Conservation (phyloP, 1,284 basidiomycete genomes). For the Malassezia psittaci region DNA sequence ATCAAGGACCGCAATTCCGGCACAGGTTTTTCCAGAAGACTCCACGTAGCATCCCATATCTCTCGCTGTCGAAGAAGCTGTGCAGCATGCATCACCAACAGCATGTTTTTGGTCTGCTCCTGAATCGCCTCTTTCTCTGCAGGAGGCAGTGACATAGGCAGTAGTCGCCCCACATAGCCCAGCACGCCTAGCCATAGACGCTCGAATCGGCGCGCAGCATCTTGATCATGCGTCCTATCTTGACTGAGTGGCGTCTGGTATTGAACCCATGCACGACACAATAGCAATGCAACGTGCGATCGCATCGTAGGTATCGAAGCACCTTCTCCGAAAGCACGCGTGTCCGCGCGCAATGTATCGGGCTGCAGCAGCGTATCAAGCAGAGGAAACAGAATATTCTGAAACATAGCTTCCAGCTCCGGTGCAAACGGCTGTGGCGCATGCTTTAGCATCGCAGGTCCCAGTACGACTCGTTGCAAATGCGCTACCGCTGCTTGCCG, state of each 20-base stretch:
- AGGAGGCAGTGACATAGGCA: constrained; percentile 1
- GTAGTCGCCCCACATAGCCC: not conserved
- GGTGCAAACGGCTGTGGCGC: constrained; percentile 25
- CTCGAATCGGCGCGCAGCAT: constrained; percentile 47
- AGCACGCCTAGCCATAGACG: constrained; percentile 60
- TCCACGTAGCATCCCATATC: constrained; percentile 14
- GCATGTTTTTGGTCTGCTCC: constrained; percentile 90
- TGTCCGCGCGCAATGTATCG: constrained; percentile 67
- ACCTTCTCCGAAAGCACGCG: constrained; percentile 50
- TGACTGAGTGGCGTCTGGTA: constrained; percentile 66
- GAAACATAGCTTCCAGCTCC: constrained; percentile 58
- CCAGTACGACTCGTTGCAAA: constrained; percentile 76
- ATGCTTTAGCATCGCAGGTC: constrained; percentile 60
- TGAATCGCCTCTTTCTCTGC: constrained; percentile 78
- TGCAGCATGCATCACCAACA: constrained; percentile 88
- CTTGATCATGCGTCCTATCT: constrained; percentile 17
- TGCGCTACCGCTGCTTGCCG: constrained; percentile 72
- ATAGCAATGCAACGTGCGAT: constrained; percentile 68
- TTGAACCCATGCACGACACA: constrained; percentile 93
- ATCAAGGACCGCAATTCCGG: constrained; percentile 4
- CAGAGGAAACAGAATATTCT: constrained; percentile 79
- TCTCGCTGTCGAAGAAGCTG: constrained; percentile 55
- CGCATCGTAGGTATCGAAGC: constrained; percentile 77
- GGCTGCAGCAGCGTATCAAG: constrained; percentile 83
- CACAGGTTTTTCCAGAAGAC: not conserved